Evolutionary conservation across 208 protist genomes (phyloP).

Genomic region (Crithidia brevicula): DNA sequence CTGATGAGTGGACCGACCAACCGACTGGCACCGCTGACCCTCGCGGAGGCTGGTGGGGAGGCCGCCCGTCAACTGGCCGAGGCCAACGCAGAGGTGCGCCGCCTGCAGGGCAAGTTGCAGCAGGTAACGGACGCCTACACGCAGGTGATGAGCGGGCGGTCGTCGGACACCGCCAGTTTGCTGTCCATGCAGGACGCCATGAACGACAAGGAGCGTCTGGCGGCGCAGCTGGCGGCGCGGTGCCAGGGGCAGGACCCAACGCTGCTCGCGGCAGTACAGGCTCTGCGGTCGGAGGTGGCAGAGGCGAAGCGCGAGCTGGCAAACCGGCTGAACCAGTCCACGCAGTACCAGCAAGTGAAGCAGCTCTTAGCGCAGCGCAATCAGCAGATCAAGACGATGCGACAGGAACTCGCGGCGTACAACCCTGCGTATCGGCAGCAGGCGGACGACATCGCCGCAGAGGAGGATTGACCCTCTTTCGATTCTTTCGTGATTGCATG

Average conservation of each 20-base stretch:
- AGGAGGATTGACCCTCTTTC: slow-evolving; percentile 50
- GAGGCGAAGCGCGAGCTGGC: slow-evolving; percentile 65
- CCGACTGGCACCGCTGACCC: slow-evolving; percentile 63
- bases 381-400: slow-evolving; percentile 56
- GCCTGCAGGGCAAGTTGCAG: slow-evolving; percentile 68
- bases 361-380: slow-evolving; percentile 69
- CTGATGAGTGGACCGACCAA: slow-evolving; percentile 60
- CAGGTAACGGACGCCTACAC: slow-evolving; percentile 66
- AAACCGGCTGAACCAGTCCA: slow-evolving; percentile 71
- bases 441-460: slow-evolving; percentile 50
- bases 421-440: slow-evolving; percentile 45
- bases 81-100: slow-evolving; percentile 66
- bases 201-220: slow-evolving; percentile 49
- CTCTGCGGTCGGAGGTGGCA: slow-evolving; percentile 58
- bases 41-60: slow-evolving; percentile 60
- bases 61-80: slow-evolving; percentile 67
- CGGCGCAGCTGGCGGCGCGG: slow-evolving; percentile 39
- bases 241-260: slow-evolving; percentile 47
- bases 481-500: too few relatives aligned
- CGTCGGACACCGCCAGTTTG: slow-evolving; percentile 49
- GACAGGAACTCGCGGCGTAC: slow-evolving; percentile 44
- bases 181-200: slow-evolving; percentile 56
- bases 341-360: slow-evolving; percentile 82
- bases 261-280: slow-evolving; percentile 38
- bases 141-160: slow-evolving; percentile 53